phyloP scores from a whole-genome alignment of 192 early-diverging fungal species.

The Linnemannia hyalina region DNA sequence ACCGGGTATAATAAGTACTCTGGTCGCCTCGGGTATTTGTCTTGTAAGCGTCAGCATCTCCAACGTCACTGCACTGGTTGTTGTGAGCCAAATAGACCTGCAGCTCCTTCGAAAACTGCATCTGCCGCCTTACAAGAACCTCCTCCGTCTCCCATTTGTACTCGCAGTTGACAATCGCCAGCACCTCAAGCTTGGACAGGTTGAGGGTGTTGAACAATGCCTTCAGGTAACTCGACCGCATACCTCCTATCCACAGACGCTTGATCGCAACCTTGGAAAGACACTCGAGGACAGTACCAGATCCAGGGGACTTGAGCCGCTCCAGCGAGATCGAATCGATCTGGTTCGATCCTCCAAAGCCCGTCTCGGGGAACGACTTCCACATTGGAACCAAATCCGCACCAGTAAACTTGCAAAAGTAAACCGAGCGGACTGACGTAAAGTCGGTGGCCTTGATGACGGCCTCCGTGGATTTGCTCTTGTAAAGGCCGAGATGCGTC shows the following conservation, averaged over 20 bases:
- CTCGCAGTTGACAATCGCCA: slow-evolving; percentile 2
- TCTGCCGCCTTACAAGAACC: background rate
- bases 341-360: background rate
- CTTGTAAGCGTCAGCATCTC: background rate
- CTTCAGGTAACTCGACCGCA: background rate
- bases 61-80: background rate
- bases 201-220: background rate
- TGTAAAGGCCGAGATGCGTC: background rate
- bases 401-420: background rate
- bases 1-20: background rate
- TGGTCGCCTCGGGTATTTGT: background rate
- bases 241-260: background rate
- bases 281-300: background rate
- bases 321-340: background rate
- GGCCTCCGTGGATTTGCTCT: background rate
- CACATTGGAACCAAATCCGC: background rate
- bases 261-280: background rate
- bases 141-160: background rate
- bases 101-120: background rate
- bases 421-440: background rate
- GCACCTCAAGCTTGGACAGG: background rate
- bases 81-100: background rate
- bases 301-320: background rate
- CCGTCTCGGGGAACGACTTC: background rate
- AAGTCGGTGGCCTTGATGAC: background rate